Evolutionary conservation across 306 rosid species (phyloP).

Genomic region (Spatholobus suberectus): DNA sequence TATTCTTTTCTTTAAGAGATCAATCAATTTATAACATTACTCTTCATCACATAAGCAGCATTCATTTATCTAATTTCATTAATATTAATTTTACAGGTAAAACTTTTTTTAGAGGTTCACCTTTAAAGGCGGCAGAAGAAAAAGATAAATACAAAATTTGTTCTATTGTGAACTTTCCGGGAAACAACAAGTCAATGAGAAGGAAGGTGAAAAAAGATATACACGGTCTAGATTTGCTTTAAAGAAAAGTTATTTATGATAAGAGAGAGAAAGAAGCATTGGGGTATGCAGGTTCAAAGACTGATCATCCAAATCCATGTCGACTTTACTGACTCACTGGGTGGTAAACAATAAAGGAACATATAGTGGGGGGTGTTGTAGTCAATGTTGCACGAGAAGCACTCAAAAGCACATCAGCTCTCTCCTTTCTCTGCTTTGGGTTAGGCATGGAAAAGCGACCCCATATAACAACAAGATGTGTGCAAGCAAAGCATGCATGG

Average conservation of each 20-base stretch:
- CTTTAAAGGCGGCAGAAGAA: background rate
- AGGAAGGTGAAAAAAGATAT: background rate
- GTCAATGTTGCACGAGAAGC: conserved; percentile 29
- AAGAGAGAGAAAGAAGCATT: background rate
- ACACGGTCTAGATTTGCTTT: background rate
- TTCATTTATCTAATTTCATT: background rate
- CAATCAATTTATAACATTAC: no score
- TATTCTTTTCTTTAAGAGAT: no score
- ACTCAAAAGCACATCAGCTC: background rate
- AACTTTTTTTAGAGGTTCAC: background rate
- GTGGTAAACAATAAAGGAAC: background rate
- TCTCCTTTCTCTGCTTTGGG: background rate
- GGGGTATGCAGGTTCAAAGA: background rate
- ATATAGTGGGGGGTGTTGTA: background rate
- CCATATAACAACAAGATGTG: background rate
- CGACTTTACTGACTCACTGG: background rate
- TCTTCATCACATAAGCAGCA: background rate
- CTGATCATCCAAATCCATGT: background rate
- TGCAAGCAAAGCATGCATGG: conserved; percentile 29
- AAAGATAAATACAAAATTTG: no score
- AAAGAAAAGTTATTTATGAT: background rate
- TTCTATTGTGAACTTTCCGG: background rate
- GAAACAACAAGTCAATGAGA: conserved; percentile 4
- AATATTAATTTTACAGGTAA: background rate
- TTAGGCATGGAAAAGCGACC: conserved; percentile 36